A percentile compares a stretch with the other conserved stretches of the same genome.
These are phyloP conservation scores for Catenaria anguillulae DNA, from an alignment of 371 early-diverging fungal genomes.

Conservation along the genomic window DNA sequence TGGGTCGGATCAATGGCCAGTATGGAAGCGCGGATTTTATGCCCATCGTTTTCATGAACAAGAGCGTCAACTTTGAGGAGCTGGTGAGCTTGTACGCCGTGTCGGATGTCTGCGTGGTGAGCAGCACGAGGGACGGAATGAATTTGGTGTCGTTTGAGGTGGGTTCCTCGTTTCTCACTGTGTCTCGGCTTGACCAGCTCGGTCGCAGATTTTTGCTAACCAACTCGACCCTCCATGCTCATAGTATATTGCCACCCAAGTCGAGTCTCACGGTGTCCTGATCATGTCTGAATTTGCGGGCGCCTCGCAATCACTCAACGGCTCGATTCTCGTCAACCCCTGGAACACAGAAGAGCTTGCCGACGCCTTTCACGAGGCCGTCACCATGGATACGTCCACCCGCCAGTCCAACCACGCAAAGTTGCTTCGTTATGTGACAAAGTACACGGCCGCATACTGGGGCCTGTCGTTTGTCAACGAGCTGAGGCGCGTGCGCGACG, in stretches of 20 bases:
- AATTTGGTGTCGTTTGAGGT: slow-evolving; percentile 83
- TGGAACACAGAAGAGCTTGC: slow-evolving; percentile 97
- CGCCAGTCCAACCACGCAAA: slow-evolving; percentile 75
- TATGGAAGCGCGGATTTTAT: slow-evolving; percentile 87
- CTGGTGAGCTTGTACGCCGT: slow-evolving; percentile 89
- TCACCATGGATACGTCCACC: slow-evolving; percentile 74
- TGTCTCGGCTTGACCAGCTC: too few relatives aligned
- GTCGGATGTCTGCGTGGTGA: slow-evolving; percentile 92
- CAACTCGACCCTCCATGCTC: too few relatives aligned
- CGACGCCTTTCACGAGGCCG: slow-evolving; percentile 74
- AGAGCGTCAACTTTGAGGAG: slow-evolving; percentile 89
- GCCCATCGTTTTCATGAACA: slow-evolving; percentile 96
- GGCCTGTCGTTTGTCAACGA: slow-evolving; percentile 85
- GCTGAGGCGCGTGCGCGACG: slow-evolving; percentile 57
- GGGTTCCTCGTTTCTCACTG: too few relatives aligned
- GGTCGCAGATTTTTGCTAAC: too few relatives aligned
- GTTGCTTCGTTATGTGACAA: slow-evolving; percentile 82
- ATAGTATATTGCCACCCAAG: slow-evolving; percentile 94
- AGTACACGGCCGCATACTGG: slow-evolving; percentile 98
- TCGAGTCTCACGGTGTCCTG: slow-evolving; percentile 67
- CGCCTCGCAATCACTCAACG: slow-evolving; percentile 94
- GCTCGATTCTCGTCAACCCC: slow-evolving; percentile 92
- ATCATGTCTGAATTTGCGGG: slow-evolving; percentile 98
- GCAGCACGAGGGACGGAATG: slow-evolving; percentile 99
- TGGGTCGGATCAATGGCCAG: slow-evolving; percentile 91